Evolutionary conservation across 2,329 filamentous ascomycete genomes (phyloP).

Genomic region (Epichloe uncinata): DNA sequence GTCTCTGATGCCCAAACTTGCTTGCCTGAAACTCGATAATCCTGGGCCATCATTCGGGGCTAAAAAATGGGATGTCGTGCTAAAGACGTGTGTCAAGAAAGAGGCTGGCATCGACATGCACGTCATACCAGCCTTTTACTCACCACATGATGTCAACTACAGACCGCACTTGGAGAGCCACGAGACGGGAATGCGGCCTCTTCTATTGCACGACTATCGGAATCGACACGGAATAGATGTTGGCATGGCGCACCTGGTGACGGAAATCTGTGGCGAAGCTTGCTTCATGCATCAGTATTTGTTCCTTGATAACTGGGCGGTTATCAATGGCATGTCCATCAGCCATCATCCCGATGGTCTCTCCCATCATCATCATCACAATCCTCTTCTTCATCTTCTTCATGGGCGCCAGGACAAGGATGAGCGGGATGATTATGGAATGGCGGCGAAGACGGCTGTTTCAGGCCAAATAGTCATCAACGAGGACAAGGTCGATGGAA

Average conservation of each 20-base stretch:
- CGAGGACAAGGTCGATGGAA: slow-evolving; percentile 15
- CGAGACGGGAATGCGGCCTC: slow-evolving; percentile 26
- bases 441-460: slow-evolving; percentile 8
- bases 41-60: slow-evolving; percentile 8
- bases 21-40: slow-evolving; percentile 20
- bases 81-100: slow-evolving; percentile 27
- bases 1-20: slow-evolving; percentile 19
- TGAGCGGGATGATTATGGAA: not conserved
- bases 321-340: slow-evolving; percentile 33
- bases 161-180: slow-evolving; percentile 18
- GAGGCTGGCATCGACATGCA: slow-evolving; percentile 24
- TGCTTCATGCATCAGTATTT: slow-evolving; percentile 34
- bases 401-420: not conserved
- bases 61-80: slow-evolving; percentile 26
- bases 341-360: slow-evolving; percentile 28
- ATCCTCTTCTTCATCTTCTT: not conserved
- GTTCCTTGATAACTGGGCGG: slow-evolving; percentile 32
- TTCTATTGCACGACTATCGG: slow-evolving; percentile 27
- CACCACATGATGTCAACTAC: slow-evolving; percentile 21
- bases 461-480: slow-evolving; percentile 20
- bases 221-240: slow-evolving; percentile 25
- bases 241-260: slow-evolving; percentile 28
- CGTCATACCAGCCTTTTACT: slow-evolving; percentile 30
- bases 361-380: slow-evolving; percentile 3
- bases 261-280: slow-evolving; percentile 29